Evolutionary conservation across 371 early-diverging fungal genomes (phyloP), one percentile per base, ranked within the genome.

Genomic region (Lichtheimia ornata): DNA sequence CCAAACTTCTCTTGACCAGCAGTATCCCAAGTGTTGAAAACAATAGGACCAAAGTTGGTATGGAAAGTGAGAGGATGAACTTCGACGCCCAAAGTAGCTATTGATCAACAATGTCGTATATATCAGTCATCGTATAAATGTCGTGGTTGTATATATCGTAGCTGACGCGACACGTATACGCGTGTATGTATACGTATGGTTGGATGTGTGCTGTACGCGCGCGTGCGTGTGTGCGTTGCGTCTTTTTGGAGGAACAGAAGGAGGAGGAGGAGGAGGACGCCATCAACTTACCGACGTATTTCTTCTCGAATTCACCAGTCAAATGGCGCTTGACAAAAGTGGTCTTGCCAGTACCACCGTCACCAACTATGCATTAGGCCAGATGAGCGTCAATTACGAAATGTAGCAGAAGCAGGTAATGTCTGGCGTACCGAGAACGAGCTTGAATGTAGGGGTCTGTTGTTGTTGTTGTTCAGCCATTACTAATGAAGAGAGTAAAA

Each of bases 1-100:
- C 99, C 98, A 70, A 99, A 97, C 93, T 99, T 99, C 82, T 99
- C 99, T 79, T 99, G 99, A 64, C 99, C 99, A 60, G 99, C 99
- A 50, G 98, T 97, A 79, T 99, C 97, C 98, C 98, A 99, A 64
- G 97, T 95, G 88, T 97, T 95, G 90, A 99, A 99, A 71, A 91
- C 80, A 69, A 99, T 96, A 28, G 83, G 70, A 56, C 99, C 98
- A 79, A 89, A 94, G 91, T 95, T 98, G 70, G 99, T 99, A 86
- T 91, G 91, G 91, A 99, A 99, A 57, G 82, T 84, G 59, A 99
- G 83, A 61, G 97, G 95, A 83, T 97, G 97, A 49, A 98, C 98
- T 83, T 99, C 99, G 67, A 99, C 99, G 83, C 99, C 99, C 70
- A 98, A 88, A 65, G 99, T 99, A 65, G 99, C 99, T 93, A 63